Evolutionary conservation across 1,139 yeast species (phyloP).

Genomic region (Geotrichum fermentans): DNA sequence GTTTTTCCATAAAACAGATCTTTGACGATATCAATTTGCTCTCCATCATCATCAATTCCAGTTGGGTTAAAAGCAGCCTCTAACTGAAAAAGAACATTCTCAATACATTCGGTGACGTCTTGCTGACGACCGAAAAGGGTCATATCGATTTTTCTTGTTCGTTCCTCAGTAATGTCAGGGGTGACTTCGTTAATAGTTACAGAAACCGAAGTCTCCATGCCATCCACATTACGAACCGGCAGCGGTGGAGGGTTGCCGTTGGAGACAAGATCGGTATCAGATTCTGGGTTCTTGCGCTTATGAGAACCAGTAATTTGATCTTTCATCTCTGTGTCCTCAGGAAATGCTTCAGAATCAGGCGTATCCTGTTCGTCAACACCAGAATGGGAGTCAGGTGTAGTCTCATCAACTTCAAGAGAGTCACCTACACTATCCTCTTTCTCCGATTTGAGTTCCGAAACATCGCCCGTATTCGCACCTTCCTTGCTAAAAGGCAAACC

Average conservation of each 20-base stretch:
- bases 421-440: background rate
- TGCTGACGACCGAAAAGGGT: constrained; percentile 75
- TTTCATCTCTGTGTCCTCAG: constrained; percentile 1
- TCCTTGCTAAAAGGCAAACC: no score
- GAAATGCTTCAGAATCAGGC: constrained; percentile 9
- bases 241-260: constrained; percentile 3
- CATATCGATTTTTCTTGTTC: constrained; percentile 25
- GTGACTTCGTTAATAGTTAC: background rate
- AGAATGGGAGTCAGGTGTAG: constrained; percentile 2
- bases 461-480: no score
- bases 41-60: constrained; percentile 63
- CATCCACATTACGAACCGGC: background rate
- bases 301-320: background rate
- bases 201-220: constrained; percentile 8
- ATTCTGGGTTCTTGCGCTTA: constrained; percentile 4
- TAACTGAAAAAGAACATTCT: constrained; percentile 84
- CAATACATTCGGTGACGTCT: constrained; percentile 95
- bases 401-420: background rate
- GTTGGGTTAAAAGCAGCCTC: constrained; percentile 82
- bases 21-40: constrained; percentile 76
- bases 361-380: constrained; percentile 8
- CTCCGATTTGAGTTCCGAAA: no score
- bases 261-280: background rate
- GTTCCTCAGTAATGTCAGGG: constrained; percentile 4
- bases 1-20: constrained; percentile 73